A percentile compares a stretch with the other conserved stretches of the same genome.
Conservation (phyloP, 2,329 filamentous ascomycete genomes). For the Metarhizium album region DNA sequence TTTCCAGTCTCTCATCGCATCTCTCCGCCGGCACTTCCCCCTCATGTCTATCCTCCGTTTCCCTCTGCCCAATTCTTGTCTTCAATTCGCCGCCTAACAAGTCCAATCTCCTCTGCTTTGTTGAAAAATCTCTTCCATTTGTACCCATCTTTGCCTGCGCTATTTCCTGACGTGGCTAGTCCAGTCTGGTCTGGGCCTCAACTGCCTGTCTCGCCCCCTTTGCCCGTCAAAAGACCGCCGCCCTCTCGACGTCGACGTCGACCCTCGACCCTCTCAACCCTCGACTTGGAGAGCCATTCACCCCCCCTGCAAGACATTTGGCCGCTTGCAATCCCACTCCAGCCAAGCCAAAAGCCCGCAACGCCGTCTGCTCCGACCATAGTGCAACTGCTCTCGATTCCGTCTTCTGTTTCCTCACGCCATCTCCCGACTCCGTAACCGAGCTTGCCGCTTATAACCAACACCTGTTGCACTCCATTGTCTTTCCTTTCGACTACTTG, state of each 20-base stretch:
- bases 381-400: background rate
- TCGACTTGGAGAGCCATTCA: background rate
- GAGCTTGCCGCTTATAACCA: background rate
- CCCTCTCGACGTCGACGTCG: background rate
- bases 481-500: background rate
- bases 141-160: background rate
- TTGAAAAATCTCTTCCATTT: background rate
- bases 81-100: background rate
- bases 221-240: background rate
- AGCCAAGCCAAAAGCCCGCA: background rate
- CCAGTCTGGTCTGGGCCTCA: background rate
- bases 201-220: slow-evolving; percentile 1
- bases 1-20: background rate
- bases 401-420: background rate
- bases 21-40: background rate
- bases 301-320: background rate
- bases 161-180: background rate
- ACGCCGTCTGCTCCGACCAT: background rate
- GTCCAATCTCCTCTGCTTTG: background rate
- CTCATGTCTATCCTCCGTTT: background rate
- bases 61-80: background rate
- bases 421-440: background rate
- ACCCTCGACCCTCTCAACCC: background rate
- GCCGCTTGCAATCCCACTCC: background rate
- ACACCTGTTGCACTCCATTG: background rate